phyloP scores from a whole-genome alignment of 73 alveolate genomes.

The Symbiodinium pilosum region DNA sequence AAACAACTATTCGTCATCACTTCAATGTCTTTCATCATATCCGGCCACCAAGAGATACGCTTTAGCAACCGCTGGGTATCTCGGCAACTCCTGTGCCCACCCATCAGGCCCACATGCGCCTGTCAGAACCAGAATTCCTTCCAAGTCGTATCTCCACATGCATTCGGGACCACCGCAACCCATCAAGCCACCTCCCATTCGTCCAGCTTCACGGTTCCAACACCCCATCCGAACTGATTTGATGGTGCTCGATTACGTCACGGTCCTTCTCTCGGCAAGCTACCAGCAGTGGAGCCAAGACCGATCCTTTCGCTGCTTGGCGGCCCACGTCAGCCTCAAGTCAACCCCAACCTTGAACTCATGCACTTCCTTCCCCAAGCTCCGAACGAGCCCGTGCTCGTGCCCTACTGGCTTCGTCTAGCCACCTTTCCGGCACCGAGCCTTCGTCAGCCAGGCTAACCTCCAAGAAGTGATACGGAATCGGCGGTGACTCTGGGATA shows the following conservation, averaged over 20 bases:
- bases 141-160: not conserved
- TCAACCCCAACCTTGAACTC: not conserved
- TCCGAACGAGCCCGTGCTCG: not conserved
- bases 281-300: not conserved
- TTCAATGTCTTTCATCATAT: not conserved
- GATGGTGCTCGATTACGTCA: not conserved
- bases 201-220: not conserved
- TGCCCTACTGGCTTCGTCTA: not conserved
- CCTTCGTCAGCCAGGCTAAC: not conserved
- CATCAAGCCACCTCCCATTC: not conserved
- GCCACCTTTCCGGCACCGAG: not conserved
- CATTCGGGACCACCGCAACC: conserved; percentile 14
- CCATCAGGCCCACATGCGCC: not conserved
- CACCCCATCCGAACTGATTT: not conserved
- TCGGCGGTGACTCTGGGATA: not conserved
- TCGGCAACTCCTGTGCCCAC: not conserved
- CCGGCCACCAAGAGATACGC: not conserved
- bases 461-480: not conserved
- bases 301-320: not conserved
- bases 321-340: not conserved
- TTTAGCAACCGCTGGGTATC: not conserved
- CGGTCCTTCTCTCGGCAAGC: not conserved
- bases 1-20: not conserved
- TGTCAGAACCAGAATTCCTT: conserved; percentile 15
- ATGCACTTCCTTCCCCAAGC: not conserved